phyloP scores from a whole-genome alignment of 2,329 filamentous ascomycete species.

The Alternaria sp. region DNA sequence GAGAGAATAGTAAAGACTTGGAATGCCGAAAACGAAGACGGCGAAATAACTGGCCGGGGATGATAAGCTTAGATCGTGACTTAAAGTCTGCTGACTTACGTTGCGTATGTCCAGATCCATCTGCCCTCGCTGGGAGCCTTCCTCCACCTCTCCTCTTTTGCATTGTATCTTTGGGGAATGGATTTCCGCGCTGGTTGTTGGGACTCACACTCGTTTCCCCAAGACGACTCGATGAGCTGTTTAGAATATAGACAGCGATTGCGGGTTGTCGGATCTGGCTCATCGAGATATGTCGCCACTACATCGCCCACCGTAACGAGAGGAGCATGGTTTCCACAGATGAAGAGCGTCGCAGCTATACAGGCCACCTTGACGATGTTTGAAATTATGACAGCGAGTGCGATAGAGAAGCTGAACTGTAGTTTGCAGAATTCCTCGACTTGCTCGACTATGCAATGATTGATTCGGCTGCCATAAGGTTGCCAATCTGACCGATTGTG shows the following conservation, averaged over 20 bases:
- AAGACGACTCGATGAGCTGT: neutral
- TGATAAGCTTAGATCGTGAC: neutral
- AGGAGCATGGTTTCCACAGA: slow-evolving; percentile 5
- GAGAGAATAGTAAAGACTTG: neutral
- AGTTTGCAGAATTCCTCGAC: slow-evolving; percentile 31
- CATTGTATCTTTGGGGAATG: neutral
- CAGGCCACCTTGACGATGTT: slow-evolving; percentile 14
- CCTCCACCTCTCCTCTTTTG: neutral
- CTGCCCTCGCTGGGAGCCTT: neutral
- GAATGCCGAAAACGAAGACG: neutral
- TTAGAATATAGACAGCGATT: slow-evolving; percentile 8
- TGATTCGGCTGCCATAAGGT: slow-evolving; percentile 7
- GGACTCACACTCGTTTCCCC: neutral
- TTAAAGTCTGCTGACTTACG: neutral
- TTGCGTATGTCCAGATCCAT: neutral
- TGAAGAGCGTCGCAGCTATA: slow-evolving; percentile 19
- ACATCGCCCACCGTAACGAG: slow-evolving; percentile 34
- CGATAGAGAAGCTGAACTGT: slow-evolving; percentile 34
- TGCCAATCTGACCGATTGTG: slow-evolving; percentile 12
- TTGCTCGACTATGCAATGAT: slow-evolving; percentile 28
- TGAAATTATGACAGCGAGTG: slow-evolving; percentile 12
- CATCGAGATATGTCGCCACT: slow-evolving; percentile 24
- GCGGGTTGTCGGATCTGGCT: slow-evolving; percentile 18
- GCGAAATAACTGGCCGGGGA: neutral
- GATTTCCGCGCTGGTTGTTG: neutral